Evolutionary conservation across 345 rosid species (phyloP), one percentile per base, ranked within the genome.

Genomic region (Mallotus nudiflorus): DNA sequence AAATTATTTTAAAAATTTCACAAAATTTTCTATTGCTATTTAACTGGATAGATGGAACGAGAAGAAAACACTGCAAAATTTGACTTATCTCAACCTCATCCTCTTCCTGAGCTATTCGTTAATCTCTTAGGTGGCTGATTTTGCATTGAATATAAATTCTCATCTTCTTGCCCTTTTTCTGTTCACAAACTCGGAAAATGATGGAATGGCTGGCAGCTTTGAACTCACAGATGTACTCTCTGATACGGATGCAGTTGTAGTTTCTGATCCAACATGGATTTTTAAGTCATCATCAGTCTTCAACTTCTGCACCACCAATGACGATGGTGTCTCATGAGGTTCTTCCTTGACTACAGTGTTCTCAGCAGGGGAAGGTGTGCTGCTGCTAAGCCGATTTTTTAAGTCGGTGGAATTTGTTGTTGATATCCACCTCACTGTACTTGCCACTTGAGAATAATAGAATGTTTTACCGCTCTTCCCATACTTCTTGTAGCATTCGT

Each of bases 381-480:
- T 48, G 64, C 65, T 54, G 55, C 81, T 68, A 14, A 73, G 61
- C 54, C 62, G 51, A 50, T 39, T 67, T 1, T 42, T 59, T 40
- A 73, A 39, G 45, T 73, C 71, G 0, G 77, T 61, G 33, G 83
- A 77, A 79, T 67, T 82, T 75, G 90, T 27, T 0, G 82, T 77
- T 29, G 90, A 84, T 53, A 95, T 78, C 97, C 98, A 90, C 81
- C 99, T 85, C 16, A 85, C 81, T 2, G 90, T 89, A 66, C 93
- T 89, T 4, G 91, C 97, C 62, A 90, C 86, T 81, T 89, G 96
- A 13, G 97, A 95, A 77, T 80, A 84, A 77, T 90, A 92, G 75
- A 92, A 89, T 0, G 98, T 84, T 74, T 87, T 90, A 73, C 97
- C 93, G 18, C 85, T 90, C 88, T 86, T 90, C 70, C 97, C 90